phyloP scores from a whole-genome alignment of 345 rosid genomes.

The Salix exigua region DNA sequence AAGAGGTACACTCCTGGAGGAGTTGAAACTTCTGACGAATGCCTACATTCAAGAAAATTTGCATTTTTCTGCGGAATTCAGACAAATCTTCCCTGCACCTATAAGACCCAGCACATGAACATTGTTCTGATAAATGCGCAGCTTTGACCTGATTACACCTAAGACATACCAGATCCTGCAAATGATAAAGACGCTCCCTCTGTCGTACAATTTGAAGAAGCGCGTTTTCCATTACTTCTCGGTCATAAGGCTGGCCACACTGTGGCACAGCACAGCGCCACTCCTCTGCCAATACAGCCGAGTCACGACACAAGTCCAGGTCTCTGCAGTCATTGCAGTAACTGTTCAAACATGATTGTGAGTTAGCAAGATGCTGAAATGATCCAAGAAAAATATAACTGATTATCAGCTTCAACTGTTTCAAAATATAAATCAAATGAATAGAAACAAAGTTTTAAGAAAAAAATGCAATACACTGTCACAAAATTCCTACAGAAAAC shows the following conservation, averaged over 20 bases:
- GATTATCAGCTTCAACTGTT: no score
- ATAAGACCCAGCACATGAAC: conserved; percentile 76
- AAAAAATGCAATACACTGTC: no score
- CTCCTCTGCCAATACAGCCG: conserved; percentile 57
- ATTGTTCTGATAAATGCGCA: conserved; percentile 75
- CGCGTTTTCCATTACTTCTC: conserved; percentile 71
- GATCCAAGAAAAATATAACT: no score
- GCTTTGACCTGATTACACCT: conserved; percentile 93
- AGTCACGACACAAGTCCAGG: conserved; percentile 77
- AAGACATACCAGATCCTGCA: conserved; percentile 76
- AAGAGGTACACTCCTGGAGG: conserved; percentile 57
- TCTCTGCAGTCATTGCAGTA: conserved; percentile 91
- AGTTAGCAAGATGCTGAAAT: conserved; percentile 6
- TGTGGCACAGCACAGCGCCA: conserved; percentile 76
- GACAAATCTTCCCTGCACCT: conserved; percentile 66
- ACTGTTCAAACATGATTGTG: conserved; percentile 38
- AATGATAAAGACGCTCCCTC: conserved; percentile 74
- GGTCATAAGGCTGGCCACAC: conserved; percentile 80
- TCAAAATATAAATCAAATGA: no score
- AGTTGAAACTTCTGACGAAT: conserved; percentile 55
- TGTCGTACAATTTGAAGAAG: conserved; percentile 83
- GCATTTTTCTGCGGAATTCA: conserved; percentile 62
- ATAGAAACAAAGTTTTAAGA: no score
- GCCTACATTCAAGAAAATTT: conserved; percentile 61
- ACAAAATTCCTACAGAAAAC: no score